Percentiles rank a stretch among this genome's conserved stretches.
These are phyloP conservation scores for Protostelium mycophagum DNA, from an alignment of 78 protist genomes.

Conservation along the genomic window DNA sequence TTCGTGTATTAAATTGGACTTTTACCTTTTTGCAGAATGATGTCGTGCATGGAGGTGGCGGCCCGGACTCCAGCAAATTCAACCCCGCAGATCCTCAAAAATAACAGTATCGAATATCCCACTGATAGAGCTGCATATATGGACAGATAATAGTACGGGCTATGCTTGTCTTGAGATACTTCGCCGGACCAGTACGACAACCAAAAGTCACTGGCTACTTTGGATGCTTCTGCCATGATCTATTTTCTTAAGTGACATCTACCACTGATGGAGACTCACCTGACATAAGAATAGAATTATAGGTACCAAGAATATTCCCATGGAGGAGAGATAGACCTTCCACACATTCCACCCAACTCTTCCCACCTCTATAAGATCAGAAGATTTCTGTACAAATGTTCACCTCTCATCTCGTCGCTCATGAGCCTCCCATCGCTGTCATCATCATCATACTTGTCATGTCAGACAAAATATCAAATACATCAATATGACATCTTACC, in stretches of 20 bases:
- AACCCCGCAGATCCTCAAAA: slow-evolving; percentile 26
- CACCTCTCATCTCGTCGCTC: background rate
- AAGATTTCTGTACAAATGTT: background rate
- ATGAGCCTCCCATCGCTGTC: background rate
- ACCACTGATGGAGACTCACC: background rate
- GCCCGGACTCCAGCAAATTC: slow-evolving; percentile 40
- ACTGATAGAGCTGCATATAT: slow-evolving; percentile 33
- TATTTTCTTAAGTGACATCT: background rate
- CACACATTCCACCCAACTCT: background rate
- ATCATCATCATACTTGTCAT: background rate
- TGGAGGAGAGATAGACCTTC: background rate
- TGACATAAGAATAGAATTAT: background rate
- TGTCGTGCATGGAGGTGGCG: slow-evolving; percentile 29
- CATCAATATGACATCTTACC: background rate
- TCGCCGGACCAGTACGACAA: background rate
- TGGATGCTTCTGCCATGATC: background rate
- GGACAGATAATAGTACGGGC: slow-evolving; percentile 22
- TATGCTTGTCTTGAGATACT: background rate
- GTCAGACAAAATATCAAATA: background rate
- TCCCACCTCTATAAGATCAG: background rate
- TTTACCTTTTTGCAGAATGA: slow-evolving; percentile 24
- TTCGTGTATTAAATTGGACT: too few relatives aligned
- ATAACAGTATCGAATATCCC: slow-evolving; percentile 11
- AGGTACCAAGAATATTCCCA: background rate
- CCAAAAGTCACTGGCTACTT: background rate